phyloP scores from a whole-genome alignment of 768 basidiomycete species.

The Leucocoprinus sp. region DNA sequence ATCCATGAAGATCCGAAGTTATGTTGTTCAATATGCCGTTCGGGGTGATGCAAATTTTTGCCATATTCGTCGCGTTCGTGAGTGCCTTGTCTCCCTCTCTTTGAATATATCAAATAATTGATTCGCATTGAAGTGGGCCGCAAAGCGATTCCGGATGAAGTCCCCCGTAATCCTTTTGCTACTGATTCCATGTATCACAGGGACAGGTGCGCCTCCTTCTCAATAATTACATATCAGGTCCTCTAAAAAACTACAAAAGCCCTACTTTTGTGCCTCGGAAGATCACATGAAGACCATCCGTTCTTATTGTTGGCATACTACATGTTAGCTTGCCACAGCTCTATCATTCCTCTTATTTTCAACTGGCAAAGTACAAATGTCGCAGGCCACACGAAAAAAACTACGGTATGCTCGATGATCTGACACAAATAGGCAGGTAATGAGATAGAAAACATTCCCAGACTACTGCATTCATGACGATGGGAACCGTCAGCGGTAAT shows the following conservation, averaged over 20 bases:
- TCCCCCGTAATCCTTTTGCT: conserved; percentile 18
- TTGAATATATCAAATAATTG: background rate
- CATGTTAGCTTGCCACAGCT: conserved; percentile 17
- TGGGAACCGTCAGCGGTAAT: conserved; percentile 19
- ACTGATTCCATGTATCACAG: conserved; percentile 18
- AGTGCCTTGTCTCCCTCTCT: conserved; percentile 7
- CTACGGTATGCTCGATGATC: conserved; percentile 13
- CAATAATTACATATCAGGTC: background rate
- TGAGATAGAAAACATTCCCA: background rate
- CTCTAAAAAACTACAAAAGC: conserved; percentile 13
- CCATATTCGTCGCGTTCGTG: conserved; percentile 22
- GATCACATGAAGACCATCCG: conserved; percentile 19
- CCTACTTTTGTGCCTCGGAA: conserved; percentile 19
- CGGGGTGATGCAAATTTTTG: conserved; percentile 21
- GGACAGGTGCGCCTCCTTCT: conserved; percentile 15
- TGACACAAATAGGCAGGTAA: background rate
- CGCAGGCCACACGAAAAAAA: conserved; percentile 26
- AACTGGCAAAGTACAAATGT: conserved; percentile 29
- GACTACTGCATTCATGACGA: conserved; percentile 21
- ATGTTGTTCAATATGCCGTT: conserved; percentile 25
- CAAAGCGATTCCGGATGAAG: conserved; percentile 20
- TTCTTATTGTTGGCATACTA: conserved; percentile 25
- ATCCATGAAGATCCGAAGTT: conserved; percentile 19
- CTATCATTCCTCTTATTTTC: conserved; percentile 19
- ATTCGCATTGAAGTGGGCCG: conserved; percentile 19